These are phyloP conservation scores for Ophiostoma angusticollis DNA, from an alignment of 2,329 filamentous ascomycete species.

Conservation along the genomic window DNA sequence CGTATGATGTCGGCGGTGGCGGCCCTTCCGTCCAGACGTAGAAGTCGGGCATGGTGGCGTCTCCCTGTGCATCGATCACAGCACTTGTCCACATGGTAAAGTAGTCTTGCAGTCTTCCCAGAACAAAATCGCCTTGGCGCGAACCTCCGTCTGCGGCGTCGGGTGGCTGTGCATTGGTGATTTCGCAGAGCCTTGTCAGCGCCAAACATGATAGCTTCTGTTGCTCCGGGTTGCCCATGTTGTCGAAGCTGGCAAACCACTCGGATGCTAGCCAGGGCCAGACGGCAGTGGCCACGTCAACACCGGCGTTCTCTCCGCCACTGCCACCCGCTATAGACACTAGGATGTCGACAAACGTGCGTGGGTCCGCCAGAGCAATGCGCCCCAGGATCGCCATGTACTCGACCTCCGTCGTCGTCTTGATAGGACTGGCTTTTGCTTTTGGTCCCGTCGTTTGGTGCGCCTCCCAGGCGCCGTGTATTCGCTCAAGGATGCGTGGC, in stretches of 20 bases:
- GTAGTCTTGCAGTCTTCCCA: slow-evolving; percentile 56
- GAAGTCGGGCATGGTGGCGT: slow-evolving; percentile 36
- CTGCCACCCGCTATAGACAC: slow-evolving; percentile 22
- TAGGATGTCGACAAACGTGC: slow-evolving; percentile 49
- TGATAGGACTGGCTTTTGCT: slow-evolving; percentile 46
- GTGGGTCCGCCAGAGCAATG: slow-evolving; percentile 59
- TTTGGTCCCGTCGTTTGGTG: slow-evolving; percentile 76
- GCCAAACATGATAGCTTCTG: slow-evolving; percentile 63
- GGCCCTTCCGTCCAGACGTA: slow-evolving; percentile 32
- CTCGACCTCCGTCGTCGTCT: slow-evolving; percentile 66
- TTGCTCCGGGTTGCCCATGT: slow-evolving; percentile 50
- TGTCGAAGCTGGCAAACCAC: slow-evolving; percentile 58
- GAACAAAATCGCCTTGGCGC: slow-evolving; percentile 43
- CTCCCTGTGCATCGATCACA: slow-evolving; percentile 49
- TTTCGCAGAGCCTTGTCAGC: slow-evolving; percentile 57
- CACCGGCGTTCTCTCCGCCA: neutral
- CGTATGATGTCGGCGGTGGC: slow-evolving; percentile 32
- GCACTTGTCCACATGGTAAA: slow-evolving; percentile 65
- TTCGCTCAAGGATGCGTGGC: slow-evolving; percentile 47
- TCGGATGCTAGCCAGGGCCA: slow-evolving; percentile 48
- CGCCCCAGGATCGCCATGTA: slow-evolving; percentile 76
- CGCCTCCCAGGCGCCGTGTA: slow-evolving; percentile 58
- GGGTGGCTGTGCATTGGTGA: no score
- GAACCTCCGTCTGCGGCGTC: slow-evolving; percentile 29
- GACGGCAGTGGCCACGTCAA: slow-evolving; percentile 32